Base-by-base conservation (phyloP, 2,329 filamentous ascomycete species). In the Diaporthe sp. region DNA sequence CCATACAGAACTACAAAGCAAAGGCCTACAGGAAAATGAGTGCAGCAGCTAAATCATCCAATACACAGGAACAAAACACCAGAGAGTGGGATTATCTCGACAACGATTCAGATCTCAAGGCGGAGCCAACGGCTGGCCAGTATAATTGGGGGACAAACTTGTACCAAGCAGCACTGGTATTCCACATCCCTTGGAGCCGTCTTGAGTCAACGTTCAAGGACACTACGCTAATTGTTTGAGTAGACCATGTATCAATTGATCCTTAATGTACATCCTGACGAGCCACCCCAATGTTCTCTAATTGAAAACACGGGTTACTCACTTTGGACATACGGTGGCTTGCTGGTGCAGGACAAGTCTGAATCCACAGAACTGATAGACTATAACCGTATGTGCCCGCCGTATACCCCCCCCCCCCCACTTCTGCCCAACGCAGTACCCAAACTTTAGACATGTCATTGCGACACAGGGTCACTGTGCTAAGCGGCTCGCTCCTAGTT, bases 1-100 rank as follows among this genome's bases (percentile, higher is more conserved):
- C 25, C 20, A 17, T 20, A 0, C 15, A 8, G 22, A 20, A 53
- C 22, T 8, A 39, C 47, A 68, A 39, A 53, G 31, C 34, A 17
- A 53, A 37, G 17, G 34, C 47, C n/a, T 20, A 31, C 4, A 25
- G 47, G 31, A 6, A 20, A 7, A 6, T 10, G 7, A n/a, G 20
- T 13, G 22, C 28, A 71, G 7, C 15, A 3, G 39, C 68, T 71
- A 3, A 58, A 13, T 37, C 7, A n/a, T 47, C 9, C 15, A 39
- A 12, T 13, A 39, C n/a, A 7, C 37, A 74, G 72, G 72, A 74
- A 49, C 72, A 74, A 74, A 74, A 67, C 22, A 74, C 72, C 37
- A 74, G n/a, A 58, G 72, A 74, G 8, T 74, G 72, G 72, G 72
- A 74, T 13, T 74, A 74, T 34, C 25, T 74, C 42, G 72, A 60